phyloP scores from a whole-genome alignment of 192 early-diverging fungal species.

The Cetraspora pellucida region DNA sequence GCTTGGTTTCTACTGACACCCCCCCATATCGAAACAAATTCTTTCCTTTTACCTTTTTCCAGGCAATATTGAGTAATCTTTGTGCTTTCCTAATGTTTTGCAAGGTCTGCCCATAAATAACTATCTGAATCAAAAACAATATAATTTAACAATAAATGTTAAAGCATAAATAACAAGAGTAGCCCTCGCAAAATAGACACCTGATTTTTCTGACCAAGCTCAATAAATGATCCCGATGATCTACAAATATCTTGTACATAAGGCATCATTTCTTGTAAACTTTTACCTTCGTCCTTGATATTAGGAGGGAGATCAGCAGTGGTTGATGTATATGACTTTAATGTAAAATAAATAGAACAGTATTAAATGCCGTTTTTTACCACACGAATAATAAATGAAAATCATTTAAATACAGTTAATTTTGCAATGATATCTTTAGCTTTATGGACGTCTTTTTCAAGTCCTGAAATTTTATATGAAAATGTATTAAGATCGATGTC shows the following conservation, averaged over 20 bases:
- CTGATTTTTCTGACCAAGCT: not conserved
- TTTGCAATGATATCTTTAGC: slow-evolving; percentile 21
- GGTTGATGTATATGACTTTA: not conserved
- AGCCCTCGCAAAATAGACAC: not conserved
- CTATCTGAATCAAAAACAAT: not conserved
- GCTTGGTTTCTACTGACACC: too few relatives aligned
- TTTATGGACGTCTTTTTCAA: not conserved
- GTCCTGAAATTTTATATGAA: slow-evolving; percentile 4
- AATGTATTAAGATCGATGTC: not conserved
- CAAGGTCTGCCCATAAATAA: not conserved
- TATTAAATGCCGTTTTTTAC: not conserved
- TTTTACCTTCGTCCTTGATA: slow-evolving; percentile 6
- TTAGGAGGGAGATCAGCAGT: slow-evolving; percentile 2
- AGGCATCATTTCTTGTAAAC: slow-evolving; percentile 18
- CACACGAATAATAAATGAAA: not conserved
- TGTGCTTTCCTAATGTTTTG: slow-evolving; percentile 7
- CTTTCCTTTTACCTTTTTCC: not conserved
- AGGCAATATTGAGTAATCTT: slow-evolving; percentile 11
- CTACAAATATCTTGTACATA: slow-evolving; percentile 13
- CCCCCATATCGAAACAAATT: too few relatives aligned
- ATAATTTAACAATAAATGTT: not conserved
- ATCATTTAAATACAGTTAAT: slow-evolving; percentile 6
- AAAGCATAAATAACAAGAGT: not conserved
- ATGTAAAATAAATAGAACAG: not conserved
- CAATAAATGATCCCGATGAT: slow-evolving; percentile 3